phyloP scores from a whole-genome alignment of 1,284 basidiomycete species.

The Papiliotrema terrestris region DNA sequence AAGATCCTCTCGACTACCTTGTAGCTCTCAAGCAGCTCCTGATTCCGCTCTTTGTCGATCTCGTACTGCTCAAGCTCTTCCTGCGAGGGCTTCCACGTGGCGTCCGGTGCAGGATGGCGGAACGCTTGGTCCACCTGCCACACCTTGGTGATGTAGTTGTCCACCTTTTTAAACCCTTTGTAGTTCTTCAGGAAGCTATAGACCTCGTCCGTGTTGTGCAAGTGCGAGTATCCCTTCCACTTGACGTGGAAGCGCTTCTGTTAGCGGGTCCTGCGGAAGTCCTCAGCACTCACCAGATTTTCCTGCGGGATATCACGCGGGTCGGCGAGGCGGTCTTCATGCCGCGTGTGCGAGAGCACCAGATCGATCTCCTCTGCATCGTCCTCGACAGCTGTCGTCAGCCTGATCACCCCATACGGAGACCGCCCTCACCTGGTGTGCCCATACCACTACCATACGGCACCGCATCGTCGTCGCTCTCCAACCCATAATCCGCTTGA shows the following conservation, averaged over 20 bases:
- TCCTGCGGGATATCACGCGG: conserved; percentile 73
- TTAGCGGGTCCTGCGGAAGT: background rate
- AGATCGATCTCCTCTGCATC: conserved; percentile 76
- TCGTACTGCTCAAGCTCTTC: conserved; percentile 88
- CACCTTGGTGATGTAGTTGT: conserved; percentile 93
- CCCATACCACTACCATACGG: conserved; percentile 61
- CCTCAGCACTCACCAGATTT: conserved; percentile 66
- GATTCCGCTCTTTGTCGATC: conserved; percentile 84
- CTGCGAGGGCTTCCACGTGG: conserved; percentile 62
- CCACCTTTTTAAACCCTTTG: conserved; percentile 92
- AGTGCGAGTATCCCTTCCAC: conserved; percentile 90
- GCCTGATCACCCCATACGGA: background rate
- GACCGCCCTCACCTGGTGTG: background rate
- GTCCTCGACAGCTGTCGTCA: conserved; percentile 8
- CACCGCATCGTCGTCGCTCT: conserved; percentile 68
- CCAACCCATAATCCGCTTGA: conserved; percentile 54
- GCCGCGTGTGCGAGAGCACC: conserved; percentile 73
- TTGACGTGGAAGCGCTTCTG: conserved; percentile 87
- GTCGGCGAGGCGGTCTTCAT: conserved; percentile 73
- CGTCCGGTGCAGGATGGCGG: conserved; percentile 51
- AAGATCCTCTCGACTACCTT: conserved; percentile 92
- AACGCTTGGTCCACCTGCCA: conserved; percentile 67
- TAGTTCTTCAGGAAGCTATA: conserved; percentile 74
- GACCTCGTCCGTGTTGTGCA: conserved; percentile 95
- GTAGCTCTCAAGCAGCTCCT: conserved; percentile 85